Conservation (phyloP, 2,329 filamentous ascomycete species). For the Fusarium duplospermum region DNA sequence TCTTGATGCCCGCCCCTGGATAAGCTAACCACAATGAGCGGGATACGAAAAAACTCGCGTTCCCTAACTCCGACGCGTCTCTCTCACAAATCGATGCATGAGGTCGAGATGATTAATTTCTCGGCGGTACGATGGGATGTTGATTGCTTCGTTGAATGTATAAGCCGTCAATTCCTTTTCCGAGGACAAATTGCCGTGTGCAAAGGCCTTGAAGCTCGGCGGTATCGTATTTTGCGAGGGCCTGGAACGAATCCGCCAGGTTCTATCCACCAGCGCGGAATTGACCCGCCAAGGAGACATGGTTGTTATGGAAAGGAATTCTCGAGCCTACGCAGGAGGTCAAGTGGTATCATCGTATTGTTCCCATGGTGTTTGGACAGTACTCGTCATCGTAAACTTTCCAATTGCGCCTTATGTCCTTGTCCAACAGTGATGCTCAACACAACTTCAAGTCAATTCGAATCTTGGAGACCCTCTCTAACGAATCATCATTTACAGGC, state of each 20-base stretch:
- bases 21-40: background rate
- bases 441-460: background rate
- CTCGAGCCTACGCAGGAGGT: background rate
- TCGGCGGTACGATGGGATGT: background rate
- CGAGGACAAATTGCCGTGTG: background rate
- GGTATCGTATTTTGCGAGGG: background rate
- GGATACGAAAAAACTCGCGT: background rate
- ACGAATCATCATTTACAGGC: background rate
- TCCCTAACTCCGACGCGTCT: background rate
- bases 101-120: background rate
- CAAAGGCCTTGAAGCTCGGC: background rate
- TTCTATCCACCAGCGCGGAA: background rate
- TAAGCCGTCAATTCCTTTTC: background rate
- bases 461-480: background rate
- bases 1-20: background rate
- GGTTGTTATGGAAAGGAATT: background rate
- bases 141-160: background rate
- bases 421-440: background rate
- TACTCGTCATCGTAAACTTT: background rate
- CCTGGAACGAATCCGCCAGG: background rate
- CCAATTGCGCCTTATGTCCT: too few relatives aligned
- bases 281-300: background rate
- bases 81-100: background rate
- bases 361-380: background rate
- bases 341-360: background rate